A percentile compares a stretch with the other conserved stretches of the same genome.
These are phyloP conservation scores for Saturnispora saitoi DNA, from an alignment of 805 yeast species.

Conservation along the genomic window DNA sequence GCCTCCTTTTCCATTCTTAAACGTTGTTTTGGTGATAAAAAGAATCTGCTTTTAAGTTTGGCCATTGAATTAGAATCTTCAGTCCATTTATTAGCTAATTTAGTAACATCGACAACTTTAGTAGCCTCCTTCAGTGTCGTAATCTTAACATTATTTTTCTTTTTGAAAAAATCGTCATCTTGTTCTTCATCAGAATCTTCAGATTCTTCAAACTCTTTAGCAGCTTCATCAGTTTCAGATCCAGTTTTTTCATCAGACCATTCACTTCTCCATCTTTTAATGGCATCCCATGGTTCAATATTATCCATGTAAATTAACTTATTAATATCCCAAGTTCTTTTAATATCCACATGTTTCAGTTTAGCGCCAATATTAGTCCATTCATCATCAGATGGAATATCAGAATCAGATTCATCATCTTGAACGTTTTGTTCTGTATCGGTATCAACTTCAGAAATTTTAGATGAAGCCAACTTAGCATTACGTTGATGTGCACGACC, in stretches of 20 bases:
- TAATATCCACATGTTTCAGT: conserved; percentile 42
- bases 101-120: conserved; percentile 27
- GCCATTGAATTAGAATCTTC: conserved; percentile 31
- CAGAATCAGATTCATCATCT: conserved; percentile 45
- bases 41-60: conserved; percentile 38
- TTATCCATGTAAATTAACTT: conserved; percentile 74
- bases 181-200: conserved; percentile 37
- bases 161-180: conserved; percentile 51
- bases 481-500: conserved; percentile 63
- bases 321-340: conserved; percentile 68
- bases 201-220: conserved; percentile 18
- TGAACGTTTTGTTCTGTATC: conserved; percentile 40
- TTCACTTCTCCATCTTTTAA: conserved; percentile 61
- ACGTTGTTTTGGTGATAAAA: conserved; percentile 43
- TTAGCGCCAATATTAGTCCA: conserved; percentile 50
- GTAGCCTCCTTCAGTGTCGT: conserved; percentile 29
- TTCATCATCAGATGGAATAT: conserved; percentile 31
- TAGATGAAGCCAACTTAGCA: conserved; percentile 46
- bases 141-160: conserved; percentile 26
- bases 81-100: conserved; percentile 38
- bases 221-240: conserved; percentile 29
- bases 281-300: conserved; percentile 63
- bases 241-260: conserved; percentile 16
- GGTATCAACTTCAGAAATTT: conserved; percentile 38
- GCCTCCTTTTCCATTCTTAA: conserved; percentile 27